Conservation (phyloP, 2,329 filamentous ascomycete genomes). For the Phoma sp. region DNA sequence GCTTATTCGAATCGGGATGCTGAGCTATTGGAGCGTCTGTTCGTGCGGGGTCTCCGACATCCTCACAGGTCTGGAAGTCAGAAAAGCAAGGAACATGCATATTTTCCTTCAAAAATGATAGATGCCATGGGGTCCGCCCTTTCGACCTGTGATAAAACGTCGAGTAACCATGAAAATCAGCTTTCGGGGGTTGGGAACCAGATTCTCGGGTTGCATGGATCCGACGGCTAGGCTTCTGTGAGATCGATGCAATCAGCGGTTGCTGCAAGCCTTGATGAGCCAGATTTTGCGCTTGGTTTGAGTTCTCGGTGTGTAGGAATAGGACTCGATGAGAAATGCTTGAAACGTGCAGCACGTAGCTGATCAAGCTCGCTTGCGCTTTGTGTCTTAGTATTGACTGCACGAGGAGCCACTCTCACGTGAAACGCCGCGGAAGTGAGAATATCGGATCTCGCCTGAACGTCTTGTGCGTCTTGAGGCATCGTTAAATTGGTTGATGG, state of each 20-base stretch:
- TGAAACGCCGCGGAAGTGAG: no score
- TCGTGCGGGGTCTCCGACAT: background rate
- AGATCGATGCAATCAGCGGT: constrained; percentile 8
- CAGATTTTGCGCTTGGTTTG: background rate
- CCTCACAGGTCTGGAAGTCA: background rate
- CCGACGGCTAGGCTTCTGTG: background rate
- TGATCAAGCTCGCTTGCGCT: background rate
- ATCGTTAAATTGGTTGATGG: background rate
- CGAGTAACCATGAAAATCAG: background rate
- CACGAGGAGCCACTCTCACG: background rate
- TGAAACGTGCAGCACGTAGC: constrained; percentile 11
- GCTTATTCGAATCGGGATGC: background rate
- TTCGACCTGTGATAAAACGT: background rate
- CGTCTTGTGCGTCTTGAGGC: background rate
- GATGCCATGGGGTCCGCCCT: background rate
- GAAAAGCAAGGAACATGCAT: background rate
- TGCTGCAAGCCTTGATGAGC: background rate
- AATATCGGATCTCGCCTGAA: background rate
- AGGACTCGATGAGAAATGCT: constrained; percentile 2
- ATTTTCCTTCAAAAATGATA: background rate
- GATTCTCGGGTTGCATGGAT: background rate
- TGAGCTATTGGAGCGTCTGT: background rate
- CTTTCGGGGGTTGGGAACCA: background rate
- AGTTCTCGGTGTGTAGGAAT: background rate
- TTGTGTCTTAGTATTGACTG: background rate